Evolutionary conservation across 305 asterid genomes (phyloP).

Genomic region (Lippia alba): DNA sequence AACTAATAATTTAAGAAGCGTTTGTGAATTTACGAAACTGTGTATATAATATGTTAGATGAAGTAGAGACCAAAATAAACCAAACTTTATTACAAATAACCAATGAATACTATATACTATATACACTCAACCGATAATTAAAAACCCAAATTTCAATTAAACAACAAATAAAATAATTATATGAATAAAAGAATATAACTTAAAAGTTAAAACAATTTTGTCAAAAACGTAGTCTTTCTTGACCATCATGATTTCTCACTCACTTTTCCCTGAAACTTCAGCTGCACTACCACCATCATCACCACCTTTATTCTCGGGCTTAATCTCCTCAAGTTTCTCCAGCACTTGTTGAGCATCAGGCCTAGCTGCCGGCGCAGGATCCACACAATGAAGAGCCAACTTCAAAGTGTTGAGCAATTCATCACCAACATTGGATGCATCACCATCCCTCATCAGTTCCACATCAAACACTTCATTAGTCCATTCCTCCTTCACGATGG

Average conservation of each 20-base stretch:
- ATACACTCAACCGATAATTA: too few relatives aligned
- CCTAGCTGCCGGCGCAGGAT: conserved; percentile 69
- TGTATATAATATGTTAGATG: too few relatives aligned
- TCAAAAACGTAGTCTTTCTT: not conserved
- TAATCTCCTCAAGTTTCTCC: conserved; percentile 72
- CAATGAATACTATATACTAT: too few relatives aligned
- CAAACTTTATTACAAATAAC: too few relatives aligned
- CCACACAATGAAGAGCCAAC: conserved; percentile 77
- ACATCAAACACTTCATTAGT: conserved; percentile 77
- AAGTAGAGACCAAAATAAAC: too few relatives aligned
- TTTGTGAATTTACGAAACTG: too few relatives aligned
- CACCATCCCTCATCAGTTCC: conserved; percentile 70
- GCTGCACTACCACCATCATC: conserved; percentile 20
- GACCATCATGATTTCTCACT: conserved; percentile 19
- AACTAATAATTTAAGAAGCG: too few relatives aligned
- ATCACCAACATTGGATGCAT: conserved; percentile 50
- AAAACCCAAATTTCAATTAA: too few relatives aligned
- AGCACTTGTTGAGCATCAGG: conserved; percentile 70
- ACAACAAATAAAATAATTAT: not conserved
- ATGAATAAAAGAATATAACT: conserved; percentile 31
- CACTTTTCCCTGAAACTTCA: conserved; percentile 38
- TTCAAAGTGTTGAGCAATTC: conserved; percentile 67
- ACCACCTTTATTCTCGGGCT: conserved; percentile 49
- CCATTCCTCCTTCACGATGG: conserved; percentile 87
- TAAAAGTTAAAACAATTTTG: not conserved